Conservation (phyloP, 2,329 filamentous ascomycete genomes). For the Mycosphaerella sp. region DNA sequence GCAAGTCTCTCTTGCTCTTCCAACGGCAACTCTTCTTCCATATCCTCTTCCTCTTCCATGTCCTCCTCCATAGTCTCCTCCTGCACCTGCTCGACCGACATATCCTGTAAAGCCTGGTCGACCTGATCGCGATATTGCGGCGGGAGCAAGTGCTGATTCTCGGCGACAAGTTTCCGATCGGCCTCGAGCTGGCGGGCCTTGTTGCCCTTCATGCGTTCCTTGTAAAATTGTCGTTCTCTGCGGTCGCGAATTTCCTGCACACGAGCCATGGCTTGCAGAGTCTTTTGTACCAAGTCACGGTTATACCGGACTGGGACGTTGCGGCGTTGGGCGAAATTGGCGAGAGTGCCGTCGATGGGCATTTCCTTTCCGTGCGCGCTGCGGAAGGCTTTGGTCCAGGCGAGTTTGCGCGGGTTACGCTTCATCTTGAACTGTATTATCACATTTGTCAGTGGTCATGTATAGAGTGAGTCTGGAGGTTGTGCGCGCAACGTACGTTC, state of each 20-base stretch:
- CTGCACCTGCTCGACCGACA: constrained; percentile 41
- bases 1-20: constrained; percentile 34
- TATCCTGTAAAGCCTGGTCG: constrained; percentile 53
- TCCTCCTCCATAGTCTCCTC: constrained; percentile 47
- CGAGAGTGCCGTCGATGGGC: constrained; percentile 89
- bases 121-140: constrained; percentile 42
- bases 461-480: not conserved
- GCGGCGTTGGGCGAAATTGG: constrained; percentile 76
- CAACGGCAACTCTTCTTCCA: constrained; percentile 45
- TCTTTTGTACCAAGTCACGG: constrained; percentile 80
- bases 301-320: constrained; percentile 96
- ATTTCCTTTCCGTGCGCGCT: constrained; percentile 73
- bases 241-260: constrained; percentile 76
- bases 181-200: constrained; percentile 70
- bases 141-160: constrained; percentile 89
- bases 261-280: constrained; percentile 85
- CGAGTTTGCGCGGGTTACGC: constrained; percentile 91
- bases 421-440: constrained; percentile 79
- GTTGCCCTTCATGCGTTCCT: constrained; percentile 87
- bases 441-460: constrained; percentile 5
- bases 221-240: constrained; percentile 89
- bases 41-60: constrained; percentile 52
- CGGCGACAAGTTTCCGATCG: constrained; percentile 80
- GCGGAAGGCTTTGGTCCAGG: constrained; percentile 94
- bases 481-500: constrained; percentile 34